A percentile compares a stretch with the other conserved stretches of the same genome.
Conservation (phyloP, 2,329 filamentous ascomycete species). For the Fusarium incarnatum region DNA sequence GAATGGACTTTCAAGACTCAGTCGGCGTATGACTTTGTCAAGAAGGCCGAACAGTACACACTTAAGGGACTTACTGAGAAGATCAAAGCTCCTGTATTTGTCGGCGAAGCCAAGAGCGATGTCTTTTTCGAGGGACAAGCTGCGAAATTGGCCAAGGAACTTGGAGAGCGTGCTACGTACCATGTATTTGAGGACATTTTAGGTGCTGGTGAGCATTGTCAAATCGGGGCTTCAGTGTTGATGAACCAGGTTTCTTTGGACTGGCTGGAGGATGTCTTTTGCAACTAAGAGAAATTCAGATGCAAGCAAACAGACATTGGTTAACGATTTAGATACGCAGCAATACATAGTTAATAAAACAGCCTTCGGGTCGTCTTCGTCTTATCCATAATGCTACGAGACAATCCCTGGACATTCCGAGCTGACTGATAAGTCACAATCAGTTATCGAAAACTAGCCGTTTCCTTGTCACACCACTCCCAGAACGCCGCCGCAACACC, state of each 20-base stretch:
- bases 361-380: not conserved
- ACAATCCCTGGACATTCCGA: too few species aligned
- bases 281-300: not conserved
- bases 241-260: constrained; percentile 25
- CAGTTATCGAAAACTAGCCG: not conserved
- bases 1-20: constrained; percentile 23
- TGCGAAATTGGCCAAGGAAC: not conserved
- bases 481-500: not conserved
- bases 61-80: constrained; percentile 25
- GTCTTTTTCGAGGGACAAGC: constrained; percentile 21
- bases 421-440: not conserved
- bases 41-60: constrained; percentile 17
- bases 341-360: not conserved
- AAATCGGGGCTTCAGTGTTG: constrained; percentile 9
- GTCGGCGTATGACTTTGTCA: constrained; percentile 1
- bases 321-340: fast-evolving
- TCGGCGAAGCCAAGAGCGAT: constrained; percentile 24
- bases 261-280: constrained; percentile 22
- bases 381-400: not conserved
- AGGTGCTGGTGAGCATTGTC: constrained; percentile 11
- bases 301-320: fast-evolving
- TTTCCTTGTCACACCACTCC: not conserved
- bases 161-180: not conserved
- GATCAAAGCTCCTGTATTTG: constrained; percentile 42
- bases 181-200: constrained; percentile 1